Base-by-base conservation (phyloP, 371 early-diverging fungal genomes). In the Lichtheimia hyalospora region DNA sequence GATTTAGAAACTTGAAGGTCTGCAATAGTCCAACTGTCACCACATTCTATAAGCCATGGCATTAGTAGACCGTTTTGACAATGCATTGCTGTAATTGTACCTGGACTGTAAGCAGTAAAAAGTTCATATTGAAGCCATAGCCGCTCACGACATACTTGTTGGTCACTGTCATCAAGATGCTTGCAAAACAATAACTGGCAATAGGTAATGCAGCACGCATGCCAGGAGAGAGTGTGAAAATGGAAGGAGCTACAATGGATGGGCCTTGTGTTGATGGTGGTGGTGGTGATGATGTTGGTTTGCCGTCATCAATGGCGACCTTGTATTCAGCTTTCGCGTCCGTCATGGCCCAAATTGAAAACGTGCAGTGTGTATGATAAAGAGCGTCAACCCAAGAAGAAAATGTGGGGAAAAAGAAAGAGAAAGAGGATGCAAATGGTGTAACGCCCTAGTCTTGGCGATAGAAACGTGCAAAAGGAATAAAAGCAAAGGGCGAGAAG, bases 161-260 rank as follows among this genome's bases (percentile, higher is more conserved):
- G 58, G 94, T 93, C 43, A 97, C 88, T 5, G 98, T 98, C 97
- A 98, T 96, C 58, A 93, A 75, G 60, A 97, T 96, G 57, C 94
- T 94, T 23, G 96, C 87, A 49, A 78, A 69, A 79, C 97, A 96
- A 73, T 97, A 97, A 63, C 92, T 85, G 39, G 88, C 62, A 62
- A 97, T 94, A 34, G 92, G 86, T 52, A 88, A 52, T n/a, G 74
- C 64, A 20, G 82, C 77, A 51, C 76, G 71, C 54, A 66, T 60
- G n/a, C 49, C 68, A 14, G 81, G 81, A 18, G 81, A 75, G 14
- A 77, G 55, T 14, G 57, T 73, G n/a, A 81, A 46, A 21, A 61
- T 54, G 18, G 74, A 70, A 2, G 78, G 65, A 27, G 73, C 75
- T 1, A 77, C 73, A 10, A 77, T 40, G 46, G 73, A 60, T 3